phyloP scores from a whole-genome alignment of 164 flowering plant species.

The Magnolia kwangsiensis region DNA sequence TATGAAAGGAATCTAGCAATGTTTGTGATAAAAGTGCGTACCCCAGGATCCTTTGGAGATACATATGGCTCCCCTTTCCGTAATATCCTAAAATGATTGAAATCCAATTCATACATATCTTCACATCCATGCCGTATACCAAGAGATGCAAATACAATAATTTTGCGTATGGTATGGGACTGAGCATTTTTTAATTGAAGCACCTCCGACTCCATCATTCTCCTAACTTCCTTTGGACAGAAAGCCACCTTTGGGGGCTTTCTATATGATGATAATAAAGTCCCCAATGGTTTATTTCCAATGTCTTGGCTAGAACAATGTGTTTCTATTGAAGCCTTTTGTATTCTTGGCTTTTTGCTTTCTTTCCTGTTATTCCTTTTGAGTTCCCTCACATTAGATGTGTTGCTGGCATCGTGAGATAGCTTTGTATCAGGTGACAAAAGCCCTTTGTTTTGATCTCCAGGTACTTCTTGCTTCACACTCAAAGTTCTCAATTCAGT shows the following conservation, averaged over 20 bases:
- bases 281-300: constrained; percentile 18
- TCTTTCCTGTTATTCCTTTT: constrained; percentile 16
- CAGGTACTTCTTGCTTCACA: constrained; percentile 17
- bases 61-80: constrained; percentile 50
- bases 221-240: constrained; percentile 52
- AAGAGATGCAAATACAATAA: constrained; percentile 54
- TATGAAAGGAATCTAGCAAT: neutral
- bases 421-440: constrained; percentile 1
- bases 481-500: constrained; percentile 1
- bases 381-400: constrained; percentile 9
- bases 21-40: constrained; percentile 20
- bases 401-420: neutral
- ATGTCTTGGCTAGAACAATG: constrained; percentile 17
- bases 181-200: constrained; percentile 43
- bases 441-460: constrained; percentile 8
- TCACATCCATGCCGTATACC: constrained; percentile 64
- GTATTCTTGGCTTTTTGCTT: constrained; percentile 10
- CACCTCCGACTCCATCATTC: constrained; percentile 39
- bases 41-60: constrained; percentile 50
- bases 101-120: constrained; percentile 58
- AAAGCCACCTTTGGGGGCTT: constrained; percentile 47
- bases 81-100: constrained; percentile 48
- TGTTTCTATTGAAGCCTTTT: constrained; percentile 11
- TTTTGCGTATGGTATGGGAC: constrained; percentile 55
- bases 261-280: constrained; percentile 18